These are phyloP conservation scores for Petunia hybrid DNA, from an alignment of 305 asterid genomes.

Conservation along the genomic window DNA sequence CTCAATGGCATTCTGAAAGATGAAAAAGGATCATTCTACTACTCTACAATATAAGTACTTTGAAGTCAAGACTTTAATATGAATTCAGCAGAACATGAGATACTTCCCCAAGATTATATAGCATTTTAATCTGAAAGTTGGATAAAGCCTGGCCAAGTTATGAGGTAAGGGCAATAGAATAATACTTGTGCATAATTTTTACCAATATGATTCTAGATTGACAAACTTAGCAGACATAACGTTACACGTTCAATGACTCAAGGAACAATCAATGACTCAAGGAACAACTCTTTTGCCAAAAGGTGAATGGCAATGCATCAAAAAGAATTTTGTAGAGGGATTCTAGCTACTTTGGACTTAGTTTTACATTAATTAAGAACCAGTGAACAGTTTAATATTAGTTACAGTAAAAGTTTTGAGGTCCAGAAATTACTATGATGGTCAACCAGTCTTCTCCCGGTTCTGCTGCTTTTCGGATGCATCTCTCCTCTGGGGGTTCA, in stretches of 20 bases:
- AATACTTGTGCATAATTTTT: neutral
- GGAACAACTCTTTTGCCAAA: no score
- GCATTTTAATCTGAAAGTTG: neutral
- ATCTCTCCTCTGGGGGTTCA: conserved; percentile 59
- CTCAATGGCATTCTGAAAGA: no score
- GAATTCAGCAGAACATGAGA: neutral
- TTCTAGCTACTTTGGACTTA: neutral
- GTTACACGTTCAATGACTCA: conserved; percentile 2
- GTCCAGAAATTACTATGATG: conserved; percentile 49
- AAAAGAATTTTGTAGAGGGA: neutral
- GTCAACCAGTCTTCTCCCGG: conserved; percentile 55
- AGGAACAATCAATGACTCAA: neutral
- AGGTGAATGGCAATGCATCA: no score
- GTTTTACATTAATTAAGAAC: neutral
- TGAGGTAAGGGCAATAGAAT: neutral
- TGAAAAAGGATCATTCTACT: neutral
- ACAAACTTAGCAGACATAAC: neutral
- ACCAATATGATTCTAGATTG: neutral
- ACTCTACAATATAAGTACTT: neutral
- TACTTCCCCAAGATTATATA: neutral
- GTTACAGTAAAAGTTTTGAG: neutral
- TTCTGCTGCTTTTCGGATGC: conserved; percentile 47
- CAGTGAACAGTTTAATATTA: neutral
- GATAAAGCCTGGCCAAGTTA: neutral
- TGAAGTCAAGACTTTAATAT: neutral